Base-by-base conservation (phyloP, 139 green algal genomes). In the Chlorella sp. region DNA sequence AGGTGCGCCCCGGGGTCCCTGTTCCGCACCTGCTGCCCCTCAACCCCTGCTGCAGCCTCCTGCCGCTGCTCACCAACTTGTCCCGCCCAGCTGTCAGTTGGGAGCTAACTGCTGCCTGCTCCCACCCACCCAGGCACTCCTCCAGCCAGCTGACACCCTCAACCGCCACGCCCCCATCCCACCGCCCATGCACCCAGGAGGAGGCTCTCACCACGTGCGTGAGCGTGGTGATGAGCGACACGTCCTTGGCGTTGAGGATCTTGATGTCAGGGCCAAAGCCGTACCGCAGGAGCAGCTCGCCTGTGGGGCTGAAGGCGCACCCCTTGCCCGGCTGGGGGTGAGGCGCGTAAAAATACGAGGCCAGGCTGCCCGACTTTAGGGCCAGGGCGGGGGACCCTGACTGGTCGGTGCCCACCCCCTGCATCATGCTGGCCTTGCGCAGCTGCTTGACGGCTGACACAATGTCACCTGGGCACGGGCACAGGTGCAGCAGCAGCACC, bases 231-330 rank as follows among this genome's bases (percentile, higher is more conserved):
- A 69, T 49, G 2, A 80, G 31, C 30, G 66, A 26, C 17, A 69
- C 75, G 31, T 73, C 64, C 35, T 68, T 49, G 31, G 74, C 14
- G 6, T 49, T 67, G 14, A 80, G 63, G 17, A 80, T 68, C 35
- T 67, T 66, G 6, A 80, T 50, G 49, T 80, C 75, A 10, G 70
- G 55, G 22, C 70, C 70, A 33, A 76, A 80, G 1, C 75, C 75
- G 63, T 61, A 80, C 4, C 75, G 75, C 70, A 72, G 49, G 3
- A 80, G 27, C 49, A 69, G 71, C 17, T 63, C 33, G 2, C 75
- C 75, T 26, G 74, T 68, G 23, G 75, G 75, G 1, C 59, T 72
- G 35, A 80, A 76, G 49, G 69, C 62, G 2, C 72, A 42, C 2
- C 74, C 74, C 69, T 72, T 33, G 31, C 74, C 74, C 24, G 74